These are phyloP conservation scores for Miamiensis avidus DNA, from an alignment of 169 alveolate species.

Conservation along the genomic window DNA sequence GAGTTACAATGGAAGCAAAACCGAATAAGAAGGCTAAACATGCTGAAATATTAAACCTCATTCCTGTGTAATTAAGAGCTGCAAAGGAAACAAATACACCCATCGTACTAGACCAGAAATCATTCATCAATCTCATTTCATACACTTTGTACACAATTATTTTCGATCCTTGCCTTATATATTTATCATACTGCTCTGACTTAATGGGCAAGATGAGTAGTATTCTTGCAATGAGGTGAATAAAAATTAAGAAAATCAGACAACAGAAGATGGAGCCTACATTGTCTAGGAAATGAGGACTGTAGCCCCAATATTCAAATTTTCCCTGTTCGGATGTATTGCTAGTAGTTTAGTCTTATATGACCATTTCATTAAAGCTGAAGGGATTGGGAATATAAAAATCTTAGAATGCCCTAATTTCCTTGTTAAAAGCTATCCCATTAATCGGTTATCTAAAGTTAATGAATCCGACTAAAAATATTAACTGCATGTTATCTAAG, in stretches of 20 bases:
- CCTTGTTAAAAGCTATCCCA: background rate
- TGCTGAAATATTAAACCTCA: background rate
- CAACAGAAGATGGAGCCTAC: background rate
- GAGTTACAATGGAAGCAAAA: background rate
- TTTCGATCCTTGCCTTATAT: too few relatives aligned
- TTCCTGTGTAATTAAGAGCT: background rate
- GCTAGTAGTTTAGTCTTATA: too few relatives aligned
- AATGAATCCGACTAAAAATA: background rate
- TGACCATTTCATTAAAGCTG: background rate
- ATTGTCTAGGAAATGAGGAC: background rate
- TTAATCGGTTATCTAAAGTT: background rate
- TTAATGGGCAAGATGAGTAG: background rate
- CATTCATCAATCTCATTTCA: background rate
- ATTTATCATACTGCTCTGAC: background rate
- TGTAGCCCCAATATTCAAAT: background rate
- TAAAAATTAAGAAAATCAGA: too few relatives aligned
- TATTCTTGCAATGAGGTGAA: background rate
- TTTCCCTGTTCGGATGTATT: too few relatives aligned
- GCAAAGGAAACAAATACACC: background rate
- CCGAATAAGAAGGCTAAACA: background rate
- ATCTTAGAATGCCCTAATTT: background rate
- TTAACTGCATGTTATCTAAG: background rate
- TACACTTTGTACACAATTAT: background rate
- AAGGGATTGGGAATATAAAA: background rate
- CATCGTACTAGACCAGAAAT: background rate